Evolutionary conservation across 257 asterid genomes (phyloP), one percentile per base, ranked within the genome.

Genomic region (Solanum virginianum): DNA sequence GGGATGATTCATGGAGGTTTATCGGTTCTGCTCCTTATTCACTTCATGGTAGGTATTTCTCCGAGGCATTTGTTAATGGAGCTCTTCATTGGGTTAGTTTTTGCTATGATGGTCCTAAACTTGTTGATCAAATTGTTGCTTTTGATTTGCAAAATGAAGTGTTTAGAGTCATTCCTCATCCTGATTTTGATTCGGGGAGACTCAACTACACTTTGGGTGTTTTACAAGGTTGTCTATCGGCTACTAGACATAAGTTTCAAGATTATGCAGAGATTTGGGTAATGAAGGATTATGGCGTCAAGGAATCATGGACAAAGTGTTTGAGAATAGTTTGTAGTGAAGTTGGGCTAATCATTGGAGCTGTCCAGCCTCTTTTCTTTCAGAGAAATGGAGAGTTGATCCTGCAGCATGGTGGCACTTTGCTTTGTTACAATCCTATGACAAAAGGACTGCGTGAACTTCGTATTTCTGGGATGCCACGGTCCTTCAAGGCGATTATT

Each of bases 261-360:
- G 89, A 85, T 14, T 72, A 84, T 29, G 87, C 77, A 1, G 29
- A 82, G 57, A 62, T 89, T 39, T 89, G 91, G 91, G 60, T 82
- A 13, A 86, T 87, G 91, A 84, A 84, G 63, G 80, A 80, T 4
- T 85, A 89, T 29, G 90, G 89, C 22, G 86, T 71, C 65, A 56
- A 54, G 14, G 88, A 87, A 57, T 85, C 88, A 6, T 87, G 91
- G 91, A 81, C 55, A 22, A 89, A 87, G 77, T 54, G 83, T 79
- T 26, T 79, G 65, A 53, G 20, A 79, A 53, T 79, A 22, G 66
- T 79, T 16, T 53, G 47, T 53, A 36, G 15, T 79, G 83, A 79
- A 56, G 66, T 79, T 24, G 75, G 14, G 49, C 83, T 69, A 3
- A 70, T 47, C 36, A 59, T 84, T 55, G 82, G 82, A 70, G 29